phyloP scores from a whole-genome alignment of 2,329 filamentous ascomycete species.

The Beauveria asiatica region DNA sequence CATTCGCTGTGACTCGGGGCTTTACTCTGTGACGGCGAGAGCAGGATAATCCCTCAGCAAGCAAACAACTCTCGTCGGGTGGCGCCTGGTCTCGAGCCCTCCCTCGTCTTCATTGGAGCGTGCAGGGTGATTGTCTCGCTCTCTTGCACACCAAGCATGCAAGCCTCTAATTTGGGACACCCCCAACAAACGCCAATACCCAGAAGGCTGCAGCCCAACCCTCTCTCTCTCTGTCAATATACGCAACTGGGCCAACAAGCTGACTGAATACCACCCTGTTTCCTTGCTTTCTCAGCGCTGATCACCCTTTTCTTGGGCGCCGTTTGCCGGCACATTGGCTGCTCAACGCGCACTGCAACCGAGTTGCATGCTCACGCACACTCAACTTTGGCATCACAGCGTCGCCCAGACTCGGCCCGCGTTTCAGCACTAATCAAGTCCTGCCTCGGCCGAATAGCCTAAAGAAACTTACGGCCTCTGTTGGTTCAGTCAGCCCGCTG shows the following conservation, averaged over 20 bases:
- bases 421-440: neutral
- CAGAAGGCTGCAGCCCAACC: neutral
- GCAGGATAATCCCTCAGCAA: slow-evolving; percentile 3
- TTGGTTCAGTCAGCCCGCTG: neutral
- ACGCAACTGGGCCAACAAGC: neutral
- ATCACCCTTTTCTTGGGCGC: neutral
- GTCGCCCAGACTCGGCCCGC: neutral
- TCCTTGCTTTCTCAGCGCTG: neutral
- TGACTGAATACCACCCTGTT: neutral
- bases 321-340: neutral
- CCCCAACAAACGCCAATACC: neutral
- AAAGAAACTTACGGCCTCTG: neutral
- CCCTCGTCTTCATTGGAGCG: neutral
- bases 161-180: slow-evolving; percentile 1
- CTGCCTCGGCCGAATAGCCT: neutral
- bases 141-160: slow-evolving; percentile 4
- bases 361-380: neutral
- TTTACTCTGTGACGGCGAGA: neutral
- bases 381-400: neutral
- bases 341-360: neutral
- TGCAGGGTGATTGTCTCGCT: neutral
- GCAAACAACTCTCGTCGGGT: slow-evolving; percentile 2
- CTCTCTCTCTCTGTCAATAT: neutral
- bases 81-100: neutral
- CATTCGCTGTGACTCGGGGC: neutral